These are phyloP conservation scores for Xylaria sp. DNA, from an alignment of 2,329 filamentous ascomycete species.

Conservation along the genomic window DNA sequence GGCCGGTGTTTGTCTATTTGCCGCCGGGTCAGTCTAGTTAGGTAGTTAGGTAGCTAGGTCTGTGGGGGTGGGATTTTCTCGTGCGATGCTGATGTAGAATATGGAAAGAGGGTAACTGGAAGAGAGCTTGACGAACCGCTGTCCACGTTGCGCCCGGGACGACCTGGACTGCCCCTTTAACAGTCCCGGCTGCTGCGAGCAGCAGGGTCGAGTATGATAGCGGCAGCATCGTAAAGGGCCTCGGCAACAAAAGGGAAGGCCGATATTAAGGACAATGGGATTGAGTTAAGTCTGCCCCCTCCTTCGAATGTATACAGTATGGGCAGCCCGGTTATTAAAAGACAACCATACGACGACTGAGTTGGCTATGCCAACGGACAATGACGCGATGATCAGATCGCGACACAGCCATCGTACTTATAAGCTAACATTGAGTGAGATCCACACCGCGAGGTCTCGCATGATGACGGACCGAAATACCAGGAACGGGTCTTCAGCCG, in stretches of 20 bases:
- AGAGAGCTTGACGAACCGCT: constrained; percentile 32
- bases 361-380: background rate
- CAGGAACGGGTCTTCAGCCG: background rate
- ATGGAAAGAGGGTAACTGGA: background rate
- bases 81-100: too few species aligned
- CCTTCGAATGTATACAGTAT: background rate
- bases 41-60: background rate
- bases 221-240: background rate
- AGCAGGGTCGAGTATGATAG: background rate
- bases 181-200: background rate
- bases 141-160: constrained; percentile 53
- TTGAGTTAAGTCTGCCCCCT: background rate
- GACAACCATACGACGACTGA: background rate
- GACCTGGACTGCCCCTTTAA: constrained; percentile 39
- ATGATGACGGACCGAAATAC: background rate
- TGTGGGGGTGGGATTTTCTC: background rate
- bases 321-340: too few species aligned
- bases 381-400: background rate
- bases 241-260: background rate
- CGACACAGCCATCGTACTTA: background rate
- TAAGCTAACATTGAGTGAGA: background rate
- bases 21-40: constrained; percentile 18
- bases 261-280: background rate
- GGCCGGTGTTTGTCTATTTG: constrained; percentile 45
- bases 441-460: background rate